Evolutionary conservation across 169 alveolate species (phyloP).

Genomic region (Plasmodium vivax): DNA sequence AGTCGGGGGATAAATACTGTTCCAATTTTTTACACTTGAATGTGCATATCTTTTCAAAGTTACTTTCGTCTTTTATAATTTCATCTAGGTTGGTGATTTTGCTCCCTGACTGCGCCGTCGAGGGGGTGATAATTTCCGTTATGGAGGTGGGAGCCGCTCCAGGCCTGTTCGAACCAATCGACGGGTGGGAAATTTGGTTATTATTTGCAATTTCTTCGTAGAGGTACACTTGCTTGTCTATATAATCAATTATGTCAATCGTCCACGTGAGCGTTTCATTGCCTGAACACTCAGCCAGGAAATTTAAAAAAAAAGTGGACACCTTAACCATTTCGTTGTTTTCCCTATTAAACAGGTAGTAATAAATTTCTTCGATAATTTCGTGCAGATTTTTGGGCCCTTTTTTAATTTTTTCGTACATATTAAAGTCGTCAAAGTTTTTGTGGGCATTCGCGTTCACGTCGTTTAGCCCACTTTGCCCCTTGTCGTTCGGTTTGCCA

Average conservation of each 20-base stretch:
- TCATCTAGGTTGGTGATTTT: conserved; percentile 59
- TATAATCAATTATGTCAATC: conserved; percentile 69
- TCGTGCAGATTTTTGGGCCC: conserved; percentile 64
- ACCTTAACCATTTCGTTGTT: conserved; percentile 60
- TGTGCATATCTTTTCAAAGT: conserved; percentile 67
- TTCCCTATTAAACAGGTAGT: conserved; percentile 50
- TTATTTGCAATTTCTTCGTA: conserved; percentile 30
- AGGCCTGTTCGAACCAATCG: background rate
- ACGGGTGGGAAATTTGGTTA: background rate
- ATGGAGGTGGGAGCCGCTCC: background rate
- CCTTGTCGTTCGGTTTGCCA: background rate
- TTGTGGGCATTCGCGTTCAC: conserved; percentile 1
- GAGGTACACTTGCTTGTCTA: conserved; percentile 65
- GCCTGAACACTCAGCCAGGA: conserved; percentile 76
- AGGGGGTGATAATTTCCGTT: conserved; percentile 48
- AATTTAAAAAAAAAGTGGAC: conserved; percentile 65
- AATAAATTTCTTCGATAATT: conserved; percentile 67
- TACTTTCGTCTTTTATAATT: conserved; percentile 63
- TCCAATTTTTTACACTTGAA: conserved; percentile 74
- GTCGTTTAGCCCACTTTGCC: background rate
- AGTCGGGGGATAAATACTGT: conserved; percentile 35
- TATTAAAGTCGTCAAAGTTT: conserved; percentile 71
- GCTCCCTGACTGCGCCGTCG: conserved; percentile 43
- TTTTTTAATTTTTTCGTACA: conserved; percentile 73
- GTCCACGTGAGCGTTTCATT: conserved; percentile 72